Conservation (phyloP, 139 green algal species). For the Asterochloris erici region DNA sequence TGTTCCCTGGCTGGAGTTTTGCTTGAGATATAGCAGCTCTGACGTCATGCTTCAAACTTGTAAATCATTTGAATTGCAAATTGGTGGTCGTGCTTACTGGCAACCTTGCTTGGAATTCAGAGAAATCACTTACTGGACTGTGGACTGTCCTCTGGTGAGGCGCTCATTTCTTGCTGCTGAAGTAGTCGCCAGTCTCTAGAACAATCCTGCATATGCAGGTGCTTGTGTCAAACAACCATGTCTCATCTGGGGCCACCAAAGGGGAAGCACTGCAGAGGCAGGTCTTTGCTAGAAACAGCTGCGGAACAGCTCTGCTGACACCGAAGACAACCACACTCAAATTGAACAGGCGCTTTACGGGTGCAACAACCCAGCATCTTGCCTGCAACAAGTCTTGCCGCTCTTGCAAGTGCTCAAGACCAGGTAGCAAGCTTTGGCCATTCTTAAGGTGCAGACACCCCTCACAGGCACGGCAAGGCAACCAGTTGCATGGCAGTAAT, state of each 20-base stretch:
- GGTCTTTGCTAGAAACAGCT: neutral
- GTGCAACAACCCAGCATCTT: neutral
- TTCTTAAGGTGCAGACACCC: neutral
- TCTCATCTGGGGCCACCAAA: neutral
- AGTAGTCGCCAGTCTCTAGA: conserved; percentile 11
- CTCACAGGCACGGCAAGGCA: neutral
- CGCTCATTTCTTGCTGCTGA: neutral
- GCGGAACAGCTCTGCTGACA: no score
- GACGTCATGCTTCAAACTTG: no score
- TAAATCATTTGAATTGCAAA: no score
- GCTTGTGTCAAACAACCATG: neutral
- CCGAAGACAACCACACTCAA: neutral
- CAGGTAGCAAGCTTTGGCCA: neutral
- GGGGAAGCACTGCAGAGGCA: neutral
- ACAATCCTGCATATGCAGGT: conserved; percentile 4
- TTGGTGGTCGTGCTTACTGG: no score
- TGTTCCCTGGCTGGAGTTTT: conserved; percentile 42
- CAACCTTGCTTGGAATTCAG: no score
- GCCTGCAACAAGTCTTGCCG: neutral
- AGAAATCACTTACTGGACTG: no score
- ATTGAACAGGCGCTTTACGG: neutral
- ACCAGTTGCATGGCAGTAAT: neutral
- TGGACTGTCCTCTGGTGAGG: no score
- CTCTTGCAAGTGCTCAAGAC: neutral
- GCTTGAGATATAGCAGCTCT: no score